Evolutionary conservation across 2,329 filamentous ascomycete genomes (phyloP), one percentile per base, ranked within the genome.

Genomic region (Penicillium expansum): DNA sequence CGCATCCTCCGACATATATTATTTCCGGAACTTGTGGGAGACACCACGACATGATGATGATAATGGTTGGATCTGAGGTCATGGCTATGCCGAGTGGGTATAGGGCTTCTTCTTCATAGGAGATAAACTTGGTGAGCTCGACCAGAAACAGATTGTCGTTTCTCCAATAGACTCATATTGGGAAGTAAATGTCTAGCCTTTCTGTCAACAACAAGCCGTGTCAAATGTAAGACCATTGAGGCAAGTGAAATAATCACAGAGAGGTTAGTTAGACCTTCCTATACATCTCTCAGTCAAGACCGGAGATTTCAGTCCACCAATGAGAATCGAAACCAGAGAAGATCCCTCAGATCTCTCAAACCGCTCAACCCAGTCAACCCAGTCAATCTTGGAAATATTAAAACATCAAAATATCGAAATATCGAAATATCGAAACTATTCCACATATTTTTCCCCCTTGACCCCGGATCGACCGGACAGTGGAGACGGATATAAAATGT

Each of bases 381-480:
- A 13, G 8, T 33, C 30, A 22, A 24, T 45, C 11, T 30, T 6
- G 27, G 42, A 43, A 42, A 24, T n/a, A 27, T 38, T 20, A 2
- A 38, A 37, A 7, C 14, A n/a, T 35, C 3, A 6, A 35, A 37
- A n/a, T 37, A n/a, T n/a, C 7, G 10, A 44, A 44, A 43, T 13
- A 18, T 18, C 6, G 16, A 29, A 44, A 32, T 5, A n/a, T n/a
- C 16, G 2, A 8, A 30, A n/a, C 24, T 10, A 27, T 30, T 35
- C 18, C 18, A 13, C 7, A 42, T 22, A 13, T 24, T 29, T 10
- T 13, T 47, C 35, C 30, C 39, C 38, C 48, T 56, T 59, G 58
- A 66, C 62, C 64, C 64, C 64, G 60, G 64, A 66, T 66, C 64
- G 61, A 61, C 63, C 56, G 59, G 61, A 60, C 54, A 22, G 63